These are phyloP conservation scores for Dryas octopetala DNA, from an alignment of 306 rosid species.

Conservation along the genomic window DNA sequence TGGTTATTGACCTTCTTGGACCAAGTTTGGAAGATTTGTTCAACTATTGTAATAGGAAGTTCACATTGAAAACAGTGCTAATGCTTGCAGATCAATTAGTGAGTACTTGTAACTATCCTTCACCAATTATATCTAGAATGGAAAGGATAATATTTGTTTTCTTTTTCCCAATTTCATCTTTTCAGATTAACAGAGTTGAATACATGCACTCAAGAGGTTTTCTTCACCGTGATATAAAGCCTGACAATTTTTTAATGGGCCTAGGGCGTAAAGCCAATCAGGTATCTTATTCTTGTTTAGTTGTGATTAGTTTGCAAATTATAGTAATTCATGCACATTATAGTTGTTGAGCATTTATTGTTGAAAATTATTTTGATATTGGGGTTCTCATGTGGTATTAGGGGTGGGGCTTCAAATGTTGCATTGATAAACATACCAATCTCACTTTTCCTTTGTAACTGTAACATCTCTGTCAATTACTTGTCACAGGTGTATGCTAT, in stretches of 20 bases:
- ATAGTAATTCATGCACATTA: neutral
- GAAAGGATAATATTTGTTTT: slow-evolving; percentile 11
- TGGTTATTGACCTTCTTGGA: slow-evolving; percentile 99
- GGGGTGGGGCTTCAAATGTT: neutral
- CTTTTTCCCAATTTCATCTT: slow-evolving; percentile 13
- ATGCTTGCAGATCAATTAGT: slow-evolving; percentile 99
- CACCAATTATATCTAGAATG: slow-evolving; percentile 19
- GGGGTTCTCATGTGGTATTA: neutral
- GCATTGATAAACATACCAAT: neutral
- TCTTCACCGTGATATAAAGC: slow-evolving; percentile 99
- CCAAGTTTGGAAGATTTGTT: slow-evolving; percentile 98
- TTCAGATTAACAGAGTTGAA: slow-evolving; percentile 97
- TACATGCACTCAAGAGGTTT: slow-evolving; percentile 99
- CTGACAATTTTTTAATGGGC: slow-evolving; percentile 99
- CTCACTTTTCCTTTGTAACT: neutral
- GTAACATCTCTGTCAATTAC: slow-evolving; percentile 7
- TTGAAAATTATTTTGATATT: neutral
- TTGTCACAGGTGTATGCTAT: slow-evolving; percentile 77
- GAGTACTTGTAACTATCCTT: slow-evolving; percentile 35
- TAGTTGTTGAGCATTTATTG: neutral
- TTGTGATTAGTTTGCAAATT: neutral
- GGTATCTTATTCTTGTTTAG: slow-evolving; percentile 42
- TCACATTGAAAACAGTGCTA: slow-evolving; percentile 84
- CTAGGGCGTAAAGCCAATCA: slow-evolving; percentile 98
- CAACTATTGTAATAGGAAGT: slow-evolving; percentile 92